These are phyloP conservation scores for Tetracladium maxilliforme DNA, from an alignment of 2,329 filamentous ascomycete species.

Conservation along the genomic window DNA sequence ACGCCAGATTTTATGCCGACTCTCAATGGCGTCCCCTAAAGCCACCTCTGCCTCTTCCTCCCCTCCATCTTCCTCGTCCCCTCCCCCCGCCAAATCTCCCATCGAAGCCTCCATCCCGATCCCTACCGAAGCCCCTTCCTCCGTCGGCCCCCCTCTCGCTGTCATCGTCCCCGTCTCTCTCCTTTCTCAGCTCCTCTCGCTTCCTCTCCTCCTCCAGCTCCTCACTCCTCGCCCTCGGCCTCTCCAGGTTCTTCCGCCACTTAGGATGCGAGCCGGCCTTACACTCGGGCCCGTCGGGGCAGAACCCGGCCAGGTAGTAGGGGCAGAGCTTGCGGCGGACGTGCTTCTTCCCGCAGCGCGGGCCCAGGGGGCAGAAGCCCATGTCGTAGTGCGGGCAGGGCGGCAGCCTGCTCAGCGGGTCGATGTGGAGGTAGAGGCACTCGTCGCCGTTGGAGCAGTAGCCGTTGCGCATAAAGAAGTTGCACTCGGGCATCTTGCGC, in stretches of 20 bases:
- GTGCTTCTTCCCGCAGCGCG: conserved; percentile 77
- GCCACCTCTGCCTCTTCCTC: conserved; percentile 1
- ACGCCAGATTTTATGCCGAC: no score
- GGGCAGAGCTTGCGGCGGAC: conserved; percentile 66
- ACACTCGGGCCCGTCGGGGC: conserved; percentile 68
- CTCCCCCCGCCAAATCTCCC: conserved; percentile 12
- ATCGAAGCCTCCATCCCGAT: conserved; percentile 18
- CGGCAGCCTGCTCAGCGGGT: conserved; percentile 63
- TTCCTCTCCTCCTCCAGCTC: conserved; percentile 45
- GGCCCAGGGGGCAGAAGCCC: conserved; percentile 87
- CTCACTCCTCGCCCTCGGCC: conserved; percentile 54
- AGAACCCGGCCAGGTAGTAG: conserved; percentile 89
- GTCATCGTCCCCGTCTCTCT: conserved; percentile 35
- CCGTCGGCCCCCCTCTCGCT: conserved; percentile 19
- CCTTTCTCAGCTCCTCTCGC: conserved; percentile 34
- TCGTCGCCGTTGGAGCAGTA: conserved; percentile 97
- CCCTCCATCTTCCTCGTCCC: conserved; percentile 8
- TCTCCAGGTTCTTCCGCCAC: conserved; percentile 61
- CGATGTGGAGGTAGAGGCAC: conserved; percentile 84
- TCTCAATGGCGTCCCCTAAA: no score
- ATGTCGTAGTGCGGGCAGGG: conserved; percentile 86
- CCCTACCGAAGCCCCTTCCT: conserved; percentile 12
- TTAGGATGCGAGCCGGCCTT: conserved; percentile 69
- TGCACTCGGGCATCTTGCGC: conserved; percentile 95
- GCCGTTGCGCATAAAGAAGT: conserved; percentile 84